Evolutionary conservation across 331 rosid species (phyloP), one percentile per base, ranked within the genome.

Genomic region (Ulmus americana): DNA sequence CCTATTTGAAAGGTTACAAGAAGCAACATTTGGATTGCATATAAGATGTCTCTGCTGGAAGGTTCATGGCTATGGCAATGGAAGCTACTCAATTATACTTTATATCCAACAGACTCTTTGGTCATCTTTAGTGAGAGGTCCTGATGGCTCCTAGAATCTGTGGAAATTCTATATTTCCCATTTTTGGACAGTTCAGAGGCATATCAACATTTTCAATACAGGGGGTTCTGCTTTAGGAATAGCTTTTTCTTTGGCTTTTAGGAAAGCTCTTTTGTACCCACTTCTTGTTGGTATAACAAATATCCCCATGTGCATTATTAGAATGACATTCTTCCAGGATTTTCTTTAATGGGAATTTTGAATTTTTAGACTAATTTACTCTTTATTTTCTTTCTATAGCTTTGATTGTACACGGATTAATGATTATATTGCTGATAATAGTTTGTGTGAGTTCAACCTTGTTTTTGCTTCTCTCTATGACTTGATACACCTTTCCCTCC

Each of bases 331-430:
- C 35, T 74, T 78, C 76, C 76, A 46, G 69, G 41, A 63, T 79
- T 81, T 70, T 81, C 72, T 74, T 1, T 74, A 35, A 44, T 63
- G 80, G 84, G 75, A 67, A 69, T 63, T 79, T 78, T 65, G 69
- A 67, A 79, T 70, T 70, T 69, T 54, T 48, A 70, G 69, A 28
- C 47, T 44, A 57, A 73, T 61, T 69, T 69, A 69, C 69, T 63
- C 77, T 14, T 20, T 59, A 71, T 60, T 42, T 56, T 64, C 73
- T 56, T 72, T 61, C 38, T 56, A 16, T 44, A 41, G 38, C 11
- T 45, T 54, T 9, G 42, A 47, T 58, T 20, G 4, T 62, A 28
- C 5, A 67, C 22, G n/a, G n/a, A n/a, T n/a, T n/a, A n/a, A n/a
- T 11, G 1, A 35, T 28, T 9, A 35, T 39, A 56, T 11, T 55